phyloP scores from a whole-genome alignment of 2,329 filamentous ascomycete species.

The Parastagonospora avenae region DNA sequence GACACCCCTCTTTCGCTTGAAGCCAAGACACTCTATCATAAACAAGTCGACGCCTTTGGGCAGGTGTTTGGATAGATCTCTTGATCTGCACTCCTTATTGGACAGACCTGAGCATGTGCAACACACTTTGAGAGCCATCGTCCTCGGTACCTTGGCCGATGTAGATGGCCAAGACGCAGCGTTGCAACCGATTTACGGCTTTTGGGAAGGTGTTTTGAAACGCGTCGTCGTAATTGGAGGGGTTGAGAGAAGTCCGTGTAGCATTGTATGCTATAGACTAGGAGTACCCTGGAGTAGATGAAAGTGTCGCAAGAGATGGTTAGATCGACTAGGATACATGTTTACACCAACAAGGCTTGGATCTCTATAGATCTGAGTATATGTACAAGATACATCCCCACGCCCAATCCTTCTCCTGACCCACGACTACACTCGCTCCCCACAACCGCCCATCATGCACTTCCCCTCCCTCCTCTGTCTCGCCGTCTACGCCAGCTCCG shows the following conservation, averaged over 20 bases:
- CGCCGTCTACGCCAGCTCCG: constrained; percentile 24
- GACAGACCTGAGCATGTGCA: too few relatives aligned
- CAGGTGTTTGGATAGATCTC: background rate
- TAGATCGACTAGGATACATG: too few relatives aligned
- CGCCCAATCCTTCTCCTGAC: background rate
- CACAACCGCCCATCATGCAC: constrained; percentile 19
- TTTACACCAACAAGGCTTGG: background rate
- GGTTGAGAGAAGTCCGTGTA: background rate
- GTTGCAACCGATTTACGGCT: background rate
- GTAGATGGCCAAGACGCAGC: background rate
- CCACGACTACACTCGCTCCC: background rate
- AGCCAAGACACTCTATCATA: constrained; percentile 2
- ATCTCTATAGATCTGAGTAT: background rate
- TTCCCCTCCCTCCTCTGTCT: constrained; percentile 25
- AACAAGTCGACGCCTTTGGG: background rate
- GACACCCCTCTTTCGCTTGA: background rate
- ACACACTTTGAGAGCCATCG: background rate
- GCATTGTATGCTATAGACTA: background rate
- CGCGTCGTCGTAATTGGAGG: background rate
- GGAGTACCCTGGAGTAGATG: background rate
- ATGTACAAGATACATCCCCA: background rate
- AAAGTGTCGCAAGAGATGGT: background rate
- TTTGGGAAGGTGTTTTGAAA: background rate
- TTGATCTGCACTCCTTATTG: too few relatives aligned
- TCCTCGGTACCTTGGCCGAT: background rate